Conservation (phyloP, 345 rosid genomes). For the Eucalyptus tenuipes region DNA sequence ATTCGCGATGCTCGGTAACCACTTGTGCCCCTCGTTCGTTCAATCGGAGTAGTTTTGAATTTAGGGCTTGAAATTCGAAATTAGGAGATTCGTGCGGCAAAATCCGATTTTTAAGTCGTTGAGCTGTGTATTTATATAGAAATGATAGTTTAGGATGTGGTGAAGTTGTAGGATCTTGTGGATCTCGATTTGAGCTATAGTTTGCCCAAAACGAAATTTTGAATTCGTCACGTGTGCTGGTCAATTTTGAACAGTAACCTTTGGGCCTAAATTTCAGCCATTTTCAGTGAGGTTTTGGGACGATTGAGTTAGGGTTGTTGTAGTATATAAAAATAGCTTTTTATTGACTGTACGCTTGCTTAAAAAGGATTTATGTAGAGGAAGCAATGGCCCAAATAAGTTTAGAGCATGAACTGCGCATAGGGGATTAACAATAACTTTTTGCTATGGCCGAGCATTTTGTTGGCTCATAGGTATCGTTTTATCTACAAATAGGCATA, state of each 20-base stretch:
- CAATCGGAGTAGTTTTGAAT: too few species aligned
- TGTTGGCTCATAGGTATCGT: not conserved
- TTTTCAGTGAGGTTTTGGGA: not conserved
- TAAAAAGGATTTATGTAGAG: not conserved
- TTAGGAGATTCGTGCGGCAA: rapidly evolving
- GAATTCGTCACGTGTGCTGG: rapidly evolving
- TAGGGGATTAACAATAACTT: not conserved
- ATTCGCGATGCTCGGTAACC: too few species aligned
- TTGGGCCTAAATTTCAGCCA: too few species aligned
- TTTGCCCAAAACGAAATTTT: rapidly evolving
- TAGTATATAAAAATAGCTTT: not conserved
- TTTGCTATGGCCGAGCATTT: not conserved
- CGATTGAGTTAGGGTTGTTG: not conserved
- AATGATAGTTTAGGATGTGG: not conserved
- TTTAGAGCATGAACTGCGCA: not conserved
- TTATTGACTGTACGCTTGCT: rapidly evolving
- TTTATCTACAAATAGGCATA: too few species aligned
- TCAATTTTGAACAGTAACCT: not conserved
- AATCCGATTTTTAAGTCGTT: not conserved
- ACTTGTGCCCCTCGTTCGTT: rapidly evolving
- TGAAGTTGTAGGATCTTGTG: too few species aligned
- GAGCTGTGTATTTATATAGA: too few species aligned
- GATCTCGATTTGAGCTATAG: not conserved
- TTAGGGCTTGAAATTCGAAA: not conserved
- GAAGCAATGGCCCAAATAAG: not conserved